Evolutionary conservation across 495 filamentous ascomycete species (phyloP).

Genomic region (Terfezia claveryi): DNA sequence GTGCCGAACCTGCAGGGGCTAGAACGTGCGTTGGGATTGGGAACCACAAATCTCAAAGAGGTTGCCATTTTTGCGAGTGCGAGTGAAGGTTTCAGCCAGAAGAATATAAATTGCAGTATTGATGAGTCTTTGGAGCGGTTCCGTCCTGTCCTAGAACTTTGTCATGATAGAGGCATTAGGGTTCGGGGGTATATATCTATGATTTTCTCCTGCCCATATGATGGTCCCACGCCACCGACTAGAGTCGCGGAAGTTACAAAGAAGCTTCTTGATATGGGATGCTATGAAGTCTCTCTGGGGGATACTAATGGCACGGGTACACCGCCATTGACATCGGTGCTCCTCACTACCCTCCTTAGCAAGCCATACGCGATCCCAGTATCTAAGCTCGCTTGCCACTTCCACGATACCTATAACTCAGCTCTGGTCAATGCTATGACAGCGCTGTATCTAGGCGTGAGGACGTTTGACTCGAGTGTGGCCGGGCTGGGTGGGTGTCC

Average conservation of each 20-base stretch:
- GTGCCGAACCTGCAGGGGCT: slow-evolving; percentile 75
- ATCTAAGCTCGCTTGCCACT: slow-evolving; percentile 75
- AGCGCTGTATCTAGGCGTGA: slow-evolving; percentile 65
- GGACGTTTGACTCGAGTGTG: slow-evolving; percentile 76
- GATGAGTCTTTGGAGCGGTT: slow-evolving; percentile 59
- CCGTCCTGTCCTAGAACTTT: slow-evolving; percentile 47
- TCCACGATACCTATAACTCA: slow-evolving; percentile 93
- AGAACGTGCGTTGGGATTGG: slow-evolving; percentile 16
- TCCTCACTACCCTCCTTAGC: slow-evolving; percentile 26
- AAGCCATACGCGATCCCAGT: slow-evolving; percentile 51
- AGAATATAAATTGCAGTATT: slow-evolving; percentile 81
- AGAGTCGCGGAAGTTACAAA: slow-evolving; percentile 68
- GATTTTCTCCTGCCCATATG: slow-evolving; percentile 82
- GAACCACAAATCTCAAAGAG: slow-evolving; percentile 30
- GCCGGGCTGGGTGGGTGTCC: slow-evolving; percentile 87
- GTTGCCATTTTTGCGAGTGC: slow-evolving; percentile 83
- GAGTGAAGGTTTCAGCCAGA: slow-evolving; percentile 73
- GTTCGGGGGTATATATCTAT: slow-evolving; percentile 92
- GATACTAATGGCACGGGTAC: slow-evolving; percentile 98
- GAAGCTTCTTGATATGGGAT: slow-evolving; percentile 75
- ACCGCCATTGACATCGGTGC: slow-evolving; percentile 46
- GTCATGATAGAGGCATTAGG: slow-evolving; percentile 45
- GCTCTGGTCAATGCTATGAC: slow-evolving; percentile 79
- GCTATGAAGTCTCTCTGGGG: slow-evolving; percentile 78
- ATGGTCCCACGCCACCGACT: slow-evolving; percentile 60